phyloP scores from a whole-genome alignment of 176 grass and related monocot species.

The Chrysopogon serrulatus region DNA sequence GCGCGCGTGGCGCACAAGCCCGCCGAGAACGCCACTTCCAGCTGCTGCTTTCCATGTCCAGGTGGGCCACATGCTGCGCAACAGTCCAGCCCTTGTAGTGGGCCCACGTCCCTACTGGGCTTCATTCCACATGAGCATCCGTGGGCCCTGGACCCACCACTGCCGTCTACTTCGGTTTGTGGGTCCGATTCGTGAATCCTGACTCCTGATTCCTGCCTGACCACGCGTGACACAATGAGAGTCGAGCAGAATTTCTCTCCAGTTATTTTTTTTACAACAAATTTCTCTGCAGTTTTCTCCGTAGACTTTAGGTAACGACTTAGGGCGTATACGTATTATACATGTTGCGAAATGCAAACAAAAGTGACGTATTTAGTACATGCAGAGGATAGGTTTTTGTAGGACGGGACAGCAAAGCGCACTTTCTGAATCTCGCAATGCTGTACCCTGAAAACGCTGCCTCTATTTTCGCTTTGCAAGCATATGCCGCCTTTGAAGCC shows the following conservation, averaged over 20 bases:
- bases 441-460: conserved; percentile 16
- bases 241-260: too few species aligned
- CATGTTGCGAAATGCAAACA: neutral
- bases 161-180: neutral
- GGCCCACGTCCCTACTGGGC: neutral
- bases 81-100: neutral
- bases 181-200: too few species aligned
- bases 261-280: too few species aligned
- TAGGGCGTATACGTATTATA: too few species aligned
- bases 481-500: conserved; percentile 25
- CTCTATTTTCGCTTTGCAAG: conserved; percentile 1
- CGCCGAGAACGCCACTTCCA: neutral
- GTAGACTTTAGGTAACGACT: too few species aligned
- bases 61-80: neutral
- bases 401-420: neutral
- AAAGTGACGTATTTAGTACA: neutral
- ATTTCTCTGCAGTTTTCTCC: too few species aligned
- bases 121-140: neutral
- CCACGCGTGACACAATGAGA: too few species aligned
- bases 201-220: too few species aligned
- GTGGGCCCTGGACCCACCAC: neutral
- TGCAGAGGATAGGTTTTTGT: neutral
- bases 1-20: conserved; percentile 16
- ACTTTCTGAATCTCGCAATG: neutral
- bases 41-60: neutral